phyloP scores from a whole-genome alignment of 495 filamentous ascomycete species.

The Xylaria venustula region DNA sequence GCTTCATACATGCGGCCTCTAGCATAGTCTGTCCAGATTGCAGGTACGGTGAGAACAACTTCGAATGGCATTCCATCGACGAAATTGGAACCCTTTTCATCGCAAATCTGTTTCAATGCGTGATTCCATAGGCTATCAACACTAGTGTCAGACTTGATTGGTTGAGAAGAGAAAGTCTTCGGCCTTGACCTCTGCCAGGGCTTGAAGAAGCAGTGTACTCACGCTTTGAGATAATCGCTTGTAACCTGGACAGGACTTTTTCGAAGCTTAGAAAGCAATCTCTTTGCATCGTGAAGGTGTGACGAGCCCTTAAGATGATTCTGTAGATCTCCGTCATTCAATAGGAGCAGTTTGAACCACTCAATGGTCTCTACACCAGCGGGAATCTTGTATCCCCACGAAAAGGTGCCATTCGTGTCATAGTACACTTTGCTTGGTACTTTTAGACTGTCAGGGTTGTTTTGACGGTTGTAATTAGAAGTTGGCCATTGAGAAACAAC shows the following conservation, averaged over 20 bases:
- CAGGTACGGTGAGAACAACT: slow-evolving; percentile 55
- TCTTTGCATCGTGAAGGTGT: not conserved
- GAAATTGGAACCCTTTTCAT: slow-evolving; percentile 26
- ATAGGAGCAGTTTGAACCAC: slow-evolving; percentile 52
- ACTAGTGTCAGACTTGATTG: too few species aligned
- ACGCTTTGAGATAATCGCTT: not conserved
- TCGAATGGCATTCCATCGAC: slow-evolving; percentile 39
- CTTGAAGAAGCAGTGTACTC: too few species aligned
- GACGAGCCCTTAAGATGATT: slow-evolving; percentile 23
- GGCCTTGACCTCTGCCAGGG: too few species aligned
- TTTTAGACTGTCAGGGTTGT: not conserved
- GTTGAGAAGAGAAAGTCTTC: too few species aligned
- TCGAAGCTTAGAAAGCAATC: not conserved
- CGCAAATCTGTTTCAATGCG: not conserved
- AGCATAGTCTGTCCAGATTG: slow-evolving; percentile 55
- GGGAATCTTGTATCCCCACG: slow-evolving; percentile 54
- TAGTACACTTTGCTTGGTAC: not conserved
- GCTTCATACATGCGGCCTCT: slow-evolving; percentile 46
- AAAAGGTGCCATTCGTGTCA: slow-evolving; percentile 28
- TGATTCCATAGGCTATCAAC: too few species aligned
- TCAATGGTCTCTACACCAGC: slow-evolving; percentile 40
- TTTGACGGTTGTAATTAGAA: not conserved
- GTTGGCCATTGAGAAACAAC: not conserved
- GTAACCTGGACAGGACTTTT: not conserved
- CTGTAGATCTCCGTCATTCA: not conserved